Conservation (phyloP, 2,329 filamentous ascomycete species). For the Colletotrichum siamense region DNA sequence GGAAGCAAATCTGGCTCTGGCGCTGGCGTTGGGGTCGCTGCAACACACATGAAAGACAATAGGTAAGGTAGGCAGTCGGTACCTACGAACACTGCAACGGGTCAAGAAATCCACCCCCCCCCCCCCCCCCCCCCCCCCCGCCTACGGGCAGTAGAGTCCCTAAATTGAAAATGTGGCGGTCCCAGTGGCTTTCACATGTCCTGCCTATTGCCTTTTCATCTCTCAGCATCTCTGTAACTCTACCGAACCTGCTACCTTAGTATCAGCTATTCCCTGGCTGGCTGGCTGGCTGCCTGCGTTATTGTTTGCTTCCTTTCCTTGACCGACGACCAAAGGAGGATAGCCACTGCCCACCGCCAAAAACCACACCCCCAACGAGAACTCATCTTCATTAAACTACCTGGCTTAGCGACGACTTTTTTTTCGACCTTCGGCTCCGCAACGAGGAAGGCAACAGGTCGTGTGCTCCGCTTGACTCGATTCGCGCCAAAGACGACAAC, state of each 20-base stretch:
- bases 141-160: background rate
- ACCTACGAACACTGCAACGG: background rate
- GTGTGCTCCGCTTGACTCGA: conserved; percentile 11
- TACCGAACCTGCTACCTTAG: background rate
- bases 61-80: background rate
- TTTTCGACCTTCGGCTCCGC: background rate
- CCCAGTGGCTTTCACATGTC: conserved; percentile 17
- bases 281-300: background rate
- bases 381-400: background rate
- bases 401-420: background rate
- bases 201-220: background rate
- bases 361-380: conserved; percentile 8
- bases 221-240: background rate
- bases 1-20: background rate
- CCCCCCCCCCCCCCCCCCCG: background rate
- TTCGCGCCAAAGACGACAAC: background rate
- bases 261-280: background rate
- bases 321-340: conserved; percentile 20
- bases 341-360: conserved; percentile 4
- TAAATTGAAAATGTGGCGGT: background rate
- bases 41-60: background rate
- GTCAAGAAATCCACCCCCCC: background rate
- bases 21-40: background rate
- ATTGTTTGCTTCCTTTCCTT: background rate
- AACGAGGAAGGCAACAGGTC: conserved; percentile 17